Base-by-base conservation (phyloP, 208 protist species). In the Leptomonas pyrrhocoris region DNA sequence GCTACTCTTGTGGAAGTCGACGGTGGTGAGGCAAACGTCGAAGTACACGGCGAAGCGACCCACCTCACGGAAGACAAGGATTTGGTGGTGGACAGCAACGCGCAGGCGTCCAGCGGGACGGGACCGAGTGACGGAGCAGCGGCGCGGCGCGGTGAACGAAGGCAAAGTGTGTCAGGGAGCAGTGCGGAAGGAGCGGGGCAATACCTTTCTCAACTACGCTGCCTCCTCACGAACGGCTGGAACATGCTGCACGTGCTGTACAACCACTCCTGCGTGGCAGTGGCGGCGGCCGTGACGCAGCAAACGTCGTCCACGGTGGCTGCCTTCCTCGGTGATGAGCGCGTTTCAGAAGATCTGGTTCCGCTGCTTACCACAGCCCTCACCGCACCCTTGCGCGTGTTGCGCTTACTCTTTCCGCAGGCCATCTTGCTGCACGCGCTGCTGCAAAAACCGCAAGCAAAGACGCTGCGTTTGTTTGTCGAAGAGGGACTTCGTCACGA, bases 301-400 rank as follows among this genome's bases (percentile, higher is more conserved):
- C 72, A 77, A 45, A 61, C 72, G 0, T 80, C 74, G 3, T 42
- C 62, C 15, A 58, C 65, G 9, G 81, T 91, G 1, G 85, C 81
- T 9, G 55, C 70, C 34, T 92, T 95, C 49, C 76, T 95, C 34
- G 89, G 89, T n/a, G 84, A 92, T 21, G 77, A 83, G 45, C 73
- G 83, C 9, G 73, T 80, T 8, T 53, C 73, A 45, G 74, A 89
- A n/a, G 83, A 92, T 23, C 72, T 95, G 4, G 79, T 95, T 23
- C 89, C 86, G 16, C 79, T 93, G 27, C 79, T 92, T 23, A 95
- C 86, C 9, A 92, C 89, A 7, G 58, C 77, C 27, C 80, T 91
- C 34, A 46, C 74, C 8, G 74, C 75, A 2, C 54, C 84, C 0
- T 58, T 81, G 59, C 74, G 77, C 23, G 86, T 91, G 57, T 78